phyloP scores from a whole-genome alignment of 257 asterid species.

The Echites panduratus region DNA sequence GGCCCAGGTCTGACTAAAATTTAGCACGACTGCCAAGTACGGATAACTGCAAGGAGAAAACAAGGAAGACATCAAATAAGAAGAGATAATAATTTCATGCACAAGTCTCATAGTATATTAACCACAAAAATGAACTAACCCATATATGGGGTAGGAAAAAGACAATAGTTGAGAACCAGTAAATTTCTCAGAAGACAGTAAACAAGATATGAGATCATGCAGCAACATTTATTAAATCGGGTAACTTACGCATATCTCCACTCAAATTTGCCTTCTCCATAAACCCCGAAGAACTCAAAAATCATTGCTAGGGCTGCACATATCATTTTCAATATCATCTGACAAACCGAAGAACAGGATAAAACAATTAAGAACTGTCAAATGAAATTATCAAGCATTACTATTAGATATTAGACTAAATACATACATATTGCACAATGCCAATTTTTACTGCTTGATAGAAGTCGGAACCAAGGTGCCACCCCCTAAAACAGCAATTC shows the following conservation, averaged over 20 bases:
- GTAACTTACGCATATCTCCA: slow-evolving; percentile 89
- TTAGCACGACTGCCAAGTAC: slow-evolving; percentile 81
- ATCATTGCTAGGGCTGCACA: slow-evolving; percentile 86
- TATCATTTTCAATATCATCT: slow-evolving; percentile 93
- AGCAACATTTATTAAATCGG: background rate
- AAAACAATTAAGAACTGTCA: slow-evolving; percentile 13
- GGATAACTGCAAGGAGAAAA: slow-evolving; percentile 77
- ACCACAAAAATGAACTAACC: too few species aligned
- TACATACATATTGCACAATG: slow-evolving; percentile 88
- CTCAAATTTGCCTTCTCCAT: slow-evolving; percentile 95
- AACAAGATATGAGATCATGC: background rate
- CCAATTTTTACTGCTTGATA: slow-evolving; percentile 94
- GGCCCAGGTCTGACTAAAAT: slow-evolving; percentile 99
- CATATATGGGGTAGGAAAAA: too few species aligned
- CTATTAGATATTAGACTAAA: background rate
- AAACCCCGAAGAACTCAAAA: slow-evolving; percentile 64
- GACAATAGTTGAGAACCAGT: background rate
- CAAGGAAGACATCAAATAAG: background rate
- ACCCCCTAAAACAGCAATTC: slow-evolving; percentile 57
- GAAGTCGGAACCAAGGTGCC: slow-evolving; percentile 89
- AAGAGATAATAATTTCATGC: background rate
- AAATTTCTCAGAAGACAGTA: background rate
- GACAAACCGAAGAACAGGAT: slow-evolving; percentile 20
- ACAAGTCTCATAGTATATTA: background rate
- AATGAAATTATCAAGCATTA: background rate